phyloP scores from a whole-genome alignment of 2,329 filamentous ascomycete genomes.

The Cercospora nicotianae region DNA sequence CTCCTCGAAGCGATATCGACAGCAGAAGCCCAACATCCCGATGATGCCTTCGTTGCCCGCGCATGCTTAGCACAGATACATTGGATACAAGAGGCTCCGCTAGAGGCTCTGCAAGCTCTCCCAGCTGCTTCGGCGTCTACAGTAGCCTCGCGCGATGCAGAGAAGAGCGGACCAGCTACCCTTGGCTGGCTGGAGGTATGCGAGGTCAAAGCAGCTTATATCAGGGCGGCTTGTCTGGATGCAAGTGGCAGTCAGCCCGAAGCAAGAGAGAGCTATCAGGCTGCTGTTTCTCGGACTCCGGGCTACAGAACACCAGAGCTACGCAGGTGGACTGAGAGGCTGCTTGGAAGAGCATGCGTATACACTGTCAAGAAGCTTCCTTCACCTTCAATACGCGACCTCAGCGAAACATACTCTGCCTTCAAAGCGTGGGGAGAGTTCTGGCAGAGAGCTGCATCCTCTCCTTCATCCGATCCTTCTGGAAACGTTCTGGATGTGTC shows the following conservation, averaged over 20 bases:
- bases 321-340: constrained; percentile 37
- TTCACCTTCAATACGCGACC: constrained; percentile 24
- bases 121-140: constrained; percentile 25
- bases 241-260: constrained; percentile 29
- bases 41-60: constrained; percentile 70
- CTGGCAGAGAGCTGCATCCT: constrained; percentile 49
- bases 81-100: constrained; percentile 68
- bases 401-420: constrained; percentile 35
- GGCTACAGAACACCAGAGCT: constrained; percentile 36
- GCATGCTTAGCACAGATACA: constrained; percentile 84
- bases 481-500: constrained; percentile 41
- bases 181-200: constrained; percentile 78
- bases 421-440: constrained; percentile 68
- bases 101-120: constrained; percentile 55
- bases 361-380: constrained; percentile 30
- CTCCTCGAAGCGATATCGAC: constrained; percentile 40
- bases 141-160: background rate
- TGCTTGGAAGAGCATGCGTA: constrained; percentile 36
- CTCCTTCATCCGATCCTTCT: constrained; percentile 37
- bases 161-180: constrained; percentile 17
- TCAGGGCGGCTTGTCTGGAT: constrained; percentile 34
- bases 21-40: constrained; percentile 38
- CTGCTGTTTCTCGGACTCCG: constrained; percentile 28
- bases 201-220: constrained; percentile 40
- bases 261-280: constrained; percentile 27